Evolutionary conservation across 345 rosid genomes (phyloP).

Genomic region (Jatropha curcas): DNA sequence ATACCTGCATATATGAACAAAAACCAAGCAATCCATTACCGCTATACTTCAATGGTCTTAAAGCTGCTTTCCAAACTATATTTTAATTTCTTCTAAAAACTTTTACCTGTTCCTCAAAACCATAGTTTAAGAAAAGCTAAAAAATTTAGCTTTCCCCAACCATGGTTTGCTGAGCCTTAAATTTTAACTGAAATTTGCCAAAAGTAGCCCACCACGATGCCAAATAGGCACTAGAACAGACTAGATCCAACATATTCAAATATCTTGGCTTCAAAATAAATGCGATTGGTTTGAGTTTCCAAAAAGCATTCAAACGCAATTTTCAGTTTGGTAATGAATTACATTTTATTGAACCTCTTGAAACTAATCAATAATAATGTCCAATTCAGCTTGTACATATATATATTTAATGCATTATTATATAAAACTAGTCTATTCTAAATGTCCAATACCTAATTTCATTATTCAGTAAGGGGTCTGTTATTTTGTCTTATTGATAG

Average conservation of each 20-base stretch:
- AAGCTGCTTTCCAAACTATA: no score
- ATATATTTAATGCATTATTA: not conserved
- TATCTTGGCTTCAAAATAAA: not conserved
- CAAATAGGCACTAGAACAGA: no score
- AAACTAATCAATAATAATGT: not conserved
- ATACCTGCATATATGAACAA: constrained; percentile 40
- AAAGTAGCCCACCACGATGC: no score
- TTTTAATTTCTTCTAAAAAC: no score
- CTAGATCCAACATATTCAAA: not conserved
- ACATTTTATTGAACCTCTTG: not conserved
- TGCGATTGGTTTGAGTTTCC: not conserved
- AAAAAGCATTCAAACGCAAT: not conserved
- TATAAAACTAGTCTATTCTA: not conserved
- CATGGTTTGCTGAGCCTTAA: no score
- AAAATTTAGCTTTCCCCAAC: no score
- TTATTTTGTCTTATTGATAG: no score
- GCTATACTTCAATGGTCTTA: no score
- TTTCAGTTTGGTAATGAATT: not conserved
- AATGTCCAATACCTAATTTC: not conserved
- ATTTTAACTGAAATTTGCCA: no score
- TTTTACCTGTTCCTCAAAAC: no score
- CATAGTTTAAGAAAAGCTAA: no score
- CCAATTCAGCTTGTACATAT: not conserved
- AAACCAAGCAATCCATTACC: not conserved
- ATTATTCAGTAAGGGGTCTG: no score